Base-by-base conservation (phyloP, 345 rosid species). In the Melaleuca quinquenervia region DNA sequence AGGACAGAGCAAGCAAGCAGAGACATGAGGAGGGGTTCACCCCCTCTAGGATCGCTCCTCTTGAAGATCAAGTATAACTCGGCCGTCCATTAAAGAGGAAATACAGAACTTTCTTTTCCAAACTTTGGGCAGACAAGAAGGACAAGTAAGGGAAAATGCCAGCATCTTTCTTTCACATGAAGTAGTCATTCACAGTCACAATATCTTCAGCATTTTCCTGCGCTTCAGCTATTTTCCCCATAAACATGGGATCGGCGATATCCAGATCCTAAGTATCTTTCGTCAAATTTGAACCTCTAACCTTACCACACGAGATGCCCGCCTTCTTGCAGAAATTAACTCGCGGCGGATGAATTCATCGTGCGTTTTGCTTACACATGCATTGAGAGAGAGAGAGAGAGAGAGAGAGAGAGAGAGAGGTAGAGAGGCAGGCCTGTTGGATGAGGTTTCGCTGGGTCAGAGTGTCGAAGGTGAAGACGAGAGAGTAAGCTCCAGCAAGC, bases 401-500 rank as follows among this genome's bases (percentile, higher is more conserved):
- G 75, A 74, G 50, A 50, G 86, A 86, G 52, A 60, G 55, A 86
- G 48, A 32, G 62, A 12, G 29, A 14, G 29, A 60, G 1, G 8
- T 7, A 52, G 26, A 52, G 62, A 58, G 85, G 7, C 27, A 5
- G 74, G 90, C 99, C 99, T 94, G 98, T 32, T 91, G 90, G 84
- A 97, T 95, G 50, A 93, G 75, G 85, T 95, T 88, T 52, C 92
- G 89, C 53, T 88, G 87, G 27, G 96, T 92, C 90, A 97, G 98
- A 85, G 32, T 84, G 51, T 97, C 94, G 84, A 97, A 97, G 75
- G 92, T 52, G 74, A 87, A 87, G 76, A 95, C 98, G 7, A 97
- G 95, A 62, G 88, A 87, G 85, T 94, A 95, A 0, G 99, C 98
- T 75, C 98, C 96, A 54, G 92, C 92, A 29, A 95, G 93, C 3